Evolutionary conservation across 306 rosid species (phyloP), one percentile per base, ranked within the genome.

Genomic region (Dalbergia cultrata): DNA sequence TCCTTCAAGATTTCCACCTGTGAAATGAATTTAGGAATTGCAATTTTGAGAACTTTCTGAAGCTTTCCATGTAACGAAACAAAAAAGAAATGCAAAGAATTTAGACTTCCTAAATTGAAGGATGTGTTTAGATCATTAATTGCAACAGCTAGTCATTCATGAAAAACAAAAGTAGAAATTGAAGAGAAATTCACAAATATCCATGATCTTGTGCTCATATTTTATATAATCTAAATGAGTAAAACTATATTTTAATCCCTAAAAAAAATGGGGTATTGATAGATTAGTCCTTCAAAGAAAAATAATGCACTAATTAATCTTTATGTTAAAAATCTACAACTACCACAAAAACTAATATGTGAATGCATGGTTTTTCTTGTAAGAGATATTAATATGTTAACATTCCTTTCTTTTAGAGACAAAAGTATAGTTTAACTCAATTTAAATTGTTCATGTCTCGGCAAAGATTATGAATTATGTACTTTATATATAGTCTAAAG

Each of bases 1-100:
- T 74, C 97, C 79, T 88, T 90, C 98, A 95, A 91, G 39, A 95
- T 86, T 82, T 88, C 85, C 49, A 87, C 86, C 99, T 95, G 91
- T 13, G 45, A 80, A 79, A 71, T 60, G 54, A 67, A 79, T 22
- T 41, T 34, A 9, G 1, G 69, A 69, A 56, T 21, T 45, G 74
- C 64, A 77, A 22, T 0, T 0, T 13, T 18, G 58, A 80, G 11
- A 52, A 17, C 44, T 59, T 41, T 56, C 43, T 59, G 57, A 74
- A 56, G 22, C 18, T 67, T 61, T 77, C 57, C 26, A 56, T 49
- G 17, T 39, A 9, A n/a, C 57, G 44, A 45, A 50, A 26, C 16
- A 18, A 62, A 21, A 18, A 60, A 33, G 43, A 56, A 16, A 85
- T 86, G 89, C 64, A 91, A 81, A 82, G 19, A 9, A 78, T 33